Percentiles rank a stretch among this genome's conserved stretches.
Conservation (phyloP, 2,329 filamentous ascomycete genomes). For the Stachybotrys echinatus region DNA sequence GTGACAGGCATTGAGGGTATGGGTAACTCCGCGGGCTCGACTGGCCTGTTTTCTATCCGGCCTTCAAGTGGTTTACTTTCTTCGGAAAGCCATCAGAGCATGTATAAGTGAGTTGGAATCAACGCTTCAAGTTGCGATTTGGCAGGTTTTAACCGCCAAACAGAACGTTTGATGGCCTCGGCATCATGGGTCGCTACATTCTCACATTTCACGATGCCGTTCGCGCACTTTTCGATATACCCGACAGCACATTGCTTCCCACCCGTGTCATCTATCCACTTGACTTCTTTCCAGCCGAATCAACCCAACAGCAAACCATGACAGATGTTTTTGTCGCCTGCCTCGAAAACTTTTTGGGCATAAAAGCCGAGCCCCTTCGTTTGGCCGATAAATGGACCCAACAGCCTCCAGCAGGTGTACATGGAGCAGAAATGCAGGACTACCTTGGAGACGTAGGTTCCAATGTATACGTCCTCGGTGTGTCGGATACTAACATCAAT, state of each 20-base stretch:
- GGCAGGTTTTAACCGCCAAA: not conserved
- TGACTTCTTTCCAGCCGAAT: constrained; percentile 11
- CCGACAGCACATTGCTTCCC: constrained; percentile 9
- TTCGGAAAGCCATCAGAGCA: not conserved
- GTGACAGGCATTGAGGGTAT: constrained; percentile 15
- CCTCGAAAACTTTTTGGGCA: constrained; percentile 14
- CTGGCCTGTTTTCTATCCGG: constrained; percentile 24
- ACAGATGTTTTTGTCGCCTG: constrained; percentile 15
- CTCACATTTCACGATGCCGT: not conserved
- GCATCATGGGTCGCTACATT: constrained; percentile 6
- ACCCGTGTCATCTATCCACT: constrained; percentile 17
- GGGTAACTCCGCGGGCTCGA: constrained; percentile 11
- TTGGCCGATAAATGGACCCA: constrained; percentile 14
- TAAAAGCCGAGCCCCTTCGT: constrained; percentile 10
- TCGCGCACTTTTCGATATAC: not conserved
- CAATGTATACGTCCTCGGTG: not conserved
- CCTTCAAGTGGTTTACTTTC: not conserved
- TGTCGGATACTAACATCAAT: not conserved
- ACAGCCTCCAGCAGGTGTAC: constrained; percentile 12
- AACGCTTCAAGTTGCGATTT: too few species aligned
- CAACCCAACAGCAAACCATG: constrained; percentile 7
- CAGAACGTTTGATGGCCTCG: constrained; percentile 13
- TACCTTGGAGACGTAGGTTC: constrained; percentile 23
- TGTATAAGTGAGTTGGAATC: too few species aligned
- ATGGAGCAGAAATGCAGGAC: constrained; percentile 13